phyloP scores from a whole-genome alignment of 176 grass and related monocot genomes.

The Raddia guianensis region DNA sequence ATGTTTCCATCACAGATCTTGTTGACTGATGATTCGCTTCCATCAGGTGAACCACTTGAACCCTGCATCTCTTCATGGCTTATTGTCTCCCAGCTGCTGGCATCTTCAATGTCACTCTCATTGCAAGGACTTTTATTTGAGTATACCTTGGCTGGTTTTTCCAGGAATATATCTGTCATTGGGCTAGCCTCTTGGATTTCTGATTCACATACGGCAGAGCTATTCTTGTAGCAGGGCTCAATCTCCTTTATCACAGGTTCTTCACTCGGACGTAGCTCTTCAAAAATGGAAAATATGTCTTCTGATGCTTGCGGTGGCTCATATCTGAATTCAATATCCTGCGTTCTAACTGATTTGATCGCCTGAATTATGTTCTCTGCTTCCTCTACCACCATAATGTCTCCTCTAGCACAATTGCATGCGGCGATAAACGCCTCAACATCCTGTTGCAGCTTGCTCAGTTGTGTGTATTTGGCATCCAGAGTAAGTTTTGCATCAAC shows the following conservation, averaged over 20 bases:
- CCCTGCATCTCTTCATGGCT: slow-evolving; percentile 71
- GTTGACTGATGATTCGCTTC: slow-evolving; percentile 73
- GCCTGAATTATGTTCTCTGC: slow-evolving; percentile 65
- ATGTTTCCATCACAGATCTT: slow-evolving; percentile 67
- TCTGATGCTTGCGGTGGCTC: slow-evolving; percentile 69
- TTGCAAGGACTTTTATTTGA: slow-evolving; percentile 51
- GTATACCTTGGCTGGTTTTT: slow-evolving; percentile 50
- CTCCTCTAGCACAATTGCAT: slow-evolving; percentile 46
- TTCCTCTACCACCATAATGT: slow-evolving; percentile 54
- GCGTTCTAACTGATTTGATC: slow-evolving; percentile 58
- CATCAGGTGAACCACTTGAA: slow-evolving; percentile 73
- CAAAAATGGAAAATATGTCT: slow-evolving; percentile 82
- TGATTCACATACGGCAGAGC: slow-evolving; percentile 49
- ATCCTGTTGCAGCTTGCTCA: slow-evolving; percentile 66
- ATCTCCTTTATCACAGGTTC: slow-evolving; percentile 64
- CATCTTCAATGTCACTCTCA: slow-evolving; percentile 62
- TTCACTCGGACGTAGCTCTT: slow-evolving; percentile 66
- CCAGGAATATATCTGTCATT: slow-evolving; percentile 73
- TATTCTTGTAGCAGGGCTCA: slow-evolving; percentile 66
- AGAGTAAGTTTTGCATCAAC: slow-evolving; percentile 91
- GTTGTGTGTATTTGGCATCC: slow-evolving; percentile 69
- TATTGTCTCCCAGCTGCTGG: slow-evolving; percentile 93
- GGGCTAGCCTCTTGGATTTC: slow-evolving; percentile 72
- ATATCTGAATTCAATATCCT: slow-evolving; percentile 71
- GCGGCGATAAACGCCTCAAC: slow-evolving; percentile 57